Evolutionary conservation across 2,329 filamentous ascomycete species (phyloP).

Genomic region (Biscogniauxia marginata): DNA sequence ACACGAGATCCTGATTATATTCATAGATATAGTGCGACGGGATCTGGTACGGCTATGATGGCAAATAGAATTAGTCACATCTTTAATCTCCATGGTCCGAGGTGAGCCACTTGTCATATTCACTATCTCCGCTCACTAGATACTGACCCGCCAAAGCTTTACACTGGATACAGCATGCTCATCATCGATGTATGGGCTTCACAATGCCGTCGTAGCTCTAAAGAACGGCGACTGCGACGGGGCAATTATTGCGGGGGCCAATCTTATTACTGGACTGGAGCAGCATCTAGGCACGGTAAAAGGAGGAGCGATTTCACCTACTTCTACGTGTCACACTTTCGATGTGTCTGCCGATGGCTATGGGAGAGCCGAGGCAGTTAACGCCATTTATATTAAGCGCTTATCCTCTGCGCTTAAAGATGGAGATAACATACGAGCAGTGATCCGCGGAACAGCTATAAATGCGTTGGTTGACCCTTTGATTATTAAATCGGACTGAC

Average conservation of each 20-base stretch:
- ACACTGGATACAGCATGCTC: conserved; percentile 8
- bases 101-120: neutral
- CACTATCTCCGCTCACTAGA: no score
- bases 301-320: conserved; percentile 6
- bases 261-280: conserved; percentile 3
- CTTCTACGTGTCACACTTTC: conserved; percentile 15
- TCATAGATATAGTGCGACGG: conserved; percentile 9
- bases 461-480: no score
- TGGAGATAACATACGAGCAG: conserved; percentile 34
- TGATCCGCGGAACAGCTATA: conserved; percentile 37
- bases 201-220: conserved; percentile 5
- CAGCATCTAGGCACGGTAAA: neutral
- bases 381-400: conserved; percentile 43
- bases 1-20: conserved; percentile 2
- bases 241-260: conserved; percentile 7
- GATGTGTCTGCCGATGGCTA: conserved; percentile 40
- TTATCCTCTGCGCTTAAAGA: conserved; percentile 42
- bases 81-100: conserved; percentile 5
- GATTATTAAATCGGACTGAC: neutral
- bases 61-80: conserved; percentile 13
- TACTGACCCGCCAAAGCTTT: neutral
- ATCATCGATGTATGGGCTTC: conserved; percentile 8
- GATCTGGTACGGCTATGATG: neutral
- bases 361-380: conserved; percentile 46
- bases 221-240: conserved; percentile 8